Evolutionary conservation across 2,329 filamentous ascomycete genomes (phyloP).

Genomic region (Xylariales sp.): DNA sequence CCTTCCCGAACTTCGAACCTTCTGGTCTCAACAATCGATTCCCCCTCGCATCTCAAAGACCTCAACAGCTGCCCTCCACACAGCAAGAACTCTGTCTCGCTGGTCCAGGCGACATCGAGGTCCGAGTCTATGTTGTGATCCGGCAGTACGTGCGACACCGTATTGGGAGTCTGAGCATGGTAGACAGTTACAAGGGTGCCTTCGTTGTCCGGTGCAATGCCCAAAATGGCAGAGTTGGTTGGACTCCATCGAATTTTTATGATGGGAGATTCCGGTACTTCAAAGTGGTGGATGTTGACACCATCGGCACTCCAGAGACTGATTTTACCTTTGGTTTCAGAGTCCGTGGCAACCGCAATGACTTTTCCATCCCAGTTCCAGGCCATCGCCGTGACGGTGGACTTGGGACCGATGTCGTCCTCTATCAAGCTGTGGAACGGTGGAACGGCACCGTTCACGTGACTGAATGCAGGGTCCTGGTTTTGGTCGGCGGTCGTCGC

Average conservation of each 20-base stretch:
- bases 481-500: slow-evolving; percentile 38
- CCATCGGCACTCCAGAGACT: slow-evolving; percentile 54
- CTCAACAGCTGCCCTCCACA: slow-evolving; percentile 53
- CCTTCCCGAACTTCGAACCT: slow-evolving; percentile 50
- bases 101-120: slow-evolving; percentile 57
- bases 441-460: slow-evolving; percentile 37
- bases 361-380: slow-evolving; percentile 54
- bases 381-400: slow-evolving; percentile 54
- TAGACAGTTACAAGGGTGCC: slow-evolving; percentile 55
- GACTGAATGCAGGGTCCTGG: slow-evolving; percentile 39
- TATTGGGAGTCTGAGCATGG: slow-evolving; percentile 36
- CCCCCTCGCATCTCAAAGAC: slow-evolving; percentile 42
- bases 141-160: slow-evolving; percentile 42
- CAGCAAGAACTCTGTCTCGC: slow-evolving; percentile 52
- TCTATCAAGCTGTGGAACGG: slow-evolving; percentile 47
- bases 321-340: slow-evolving; percentile 46
- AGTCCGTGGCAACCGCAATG: slow-evolving; percentile 56
- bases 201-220: slow-evolving; percentile 50
- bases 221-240: slow-evolving; percentile 48
- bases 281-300: slow-evolving; percentile 45
- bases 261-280: slow-evolving; percentile 55
- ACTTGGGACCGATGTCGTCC: slow-evolving; percentile 45
- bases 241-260: slow-evolving; percentile 60
- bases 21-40: slow-evolving; percentile 39
- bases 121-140: slow-evolving; percentile 47